Base-by-base conservation (phyloP, 805 yeast genomes). In the Metschnikowia similis region DNA sequence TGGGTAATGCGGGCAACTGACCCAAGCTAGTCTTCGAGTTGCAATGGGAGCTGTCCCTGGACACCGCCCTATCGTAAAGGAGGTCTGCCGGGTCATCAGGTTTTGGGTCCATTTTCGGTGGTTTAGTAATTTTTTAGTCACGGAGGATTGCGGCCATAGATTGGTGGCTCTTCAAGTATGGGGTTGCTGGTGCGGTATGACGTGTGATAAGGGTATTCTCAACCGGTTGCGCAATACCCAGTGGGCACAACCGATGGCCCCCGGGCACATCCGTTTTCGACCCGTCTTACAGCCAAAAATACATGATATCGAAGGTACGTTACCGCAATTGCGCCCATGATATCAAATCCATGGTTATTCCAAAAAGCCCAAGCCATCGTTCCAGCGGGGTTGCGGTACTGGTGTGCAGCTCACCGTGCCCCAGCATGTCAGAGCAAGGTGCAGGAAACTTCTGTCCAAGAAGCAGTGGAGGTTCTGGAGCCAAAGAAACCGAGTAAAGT, bases 1-100 rank as follows among this genome's bases (percentile, higher is more conserved):
- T 35, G 34, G 59, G 58, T 45, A 55, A 51, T 35, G 51, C 45
- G 39, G 59, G 59, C 43, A 56, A 50, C 14, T 45, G 47, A 5
- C 50, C 47, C 14, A 54, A 38, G 26, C 53, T 41, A 13, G 56
- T 48, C 44, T 44, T 54, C 17, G 59, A 52, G 35, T 32, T 38
- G 39, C 30, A 38, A 34, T 30, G 47, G n/a, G 54, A 42, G n/a
- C 45, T 40, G 8, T 48, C 45, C 21, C 54, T 50, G 2, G 56
- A 38, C 8, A 49, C 37, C 4, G 48, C 47, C 34, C 34, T 41
- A 16, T 49, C 11, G 44, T 30, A 37, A 27, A 11, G 37, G 30
- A 21, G 16, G 36, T 14, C 14, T 16, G 30, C 6, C 7, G 45
- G 30, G 21, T 26, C 45, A 3, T 41, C 45, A 8, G 37, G n/a